phyloP scores from a whole-genome alignment of 805 yeast species.

The Cyberlindnera maclurae region DNA sequence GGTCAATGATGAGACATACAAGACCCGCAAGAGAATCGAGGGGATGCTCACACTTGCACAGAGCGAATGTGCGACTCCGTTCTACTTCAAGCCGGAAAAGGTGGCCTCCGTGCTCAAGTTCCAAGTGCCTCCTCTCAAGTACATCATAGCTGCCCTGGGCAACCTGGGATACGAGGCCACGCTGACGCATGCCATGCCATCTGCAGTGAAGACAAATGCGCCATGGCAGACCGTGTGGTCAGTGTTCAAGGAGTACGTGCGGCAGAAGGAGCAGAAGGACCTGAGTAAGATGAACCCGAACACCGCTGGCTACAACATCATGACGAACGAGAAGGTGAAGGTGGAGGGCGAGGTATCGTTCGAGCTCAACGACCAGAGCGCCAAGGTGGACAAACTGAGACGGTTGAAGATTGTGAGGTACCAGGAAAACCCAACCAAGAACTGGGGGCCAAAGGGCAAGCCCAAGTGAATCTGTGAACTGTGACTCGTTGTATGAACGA shows the following conservation, averaged over 20 bases:
- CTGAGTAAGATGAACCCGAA: constrained; percentile 30
- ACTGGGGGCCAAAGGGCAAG: constrained; percentile 96
- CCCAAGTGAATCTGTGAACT: too few relatives aligned
- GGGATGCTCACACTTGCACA: constrained; percentile 89
- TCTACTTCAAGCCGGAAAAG: constrained; percentile 77
- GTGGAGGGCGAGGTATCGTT: constrained; percentile 42
- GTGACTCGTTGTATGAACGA: too few relatives aligned
- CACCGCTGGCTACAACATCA: constrained; percentile 52
- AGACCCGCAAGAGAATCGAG: constrained; percentile 75
- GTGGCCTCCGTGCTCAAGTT: constrained; percentile 70
- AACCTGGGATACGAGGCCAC: constrained; percentile 79
- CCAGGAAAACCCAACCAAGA: constrained; percentile 87
- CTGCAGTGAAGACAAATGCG: constrained; percentile 85
- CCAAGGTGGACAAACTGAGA: constrained; percentile 52
- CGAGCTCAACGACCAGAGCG: constrained; percentile 51
- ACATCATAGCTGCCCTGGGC: constrained; percentile 72
- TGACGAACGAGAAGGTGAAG: constrained; percentile 36
- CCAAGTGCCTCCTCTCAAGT: constrained; percentile 74
- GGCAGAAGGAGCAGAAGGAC: constrained; percentile 33
- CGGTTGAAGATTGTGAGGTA: constrained; percentile 76
- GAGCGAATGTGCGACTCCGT: constrained; percentile 65
- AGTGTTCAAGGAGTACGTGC: constrained; percentile 58
- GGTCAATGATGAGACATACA: constrained; percentile 52
- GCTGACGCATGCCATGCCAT: constrained; percentile 81
- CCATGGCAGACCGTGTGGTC: constrained; percentile 77